Percentiles rank a stretch among this genome's conserved stretches.
Conservation (phyloP, 2,329 filamentous ascomycete genomes). For the Colletotrichum spaethianum region DNA sequence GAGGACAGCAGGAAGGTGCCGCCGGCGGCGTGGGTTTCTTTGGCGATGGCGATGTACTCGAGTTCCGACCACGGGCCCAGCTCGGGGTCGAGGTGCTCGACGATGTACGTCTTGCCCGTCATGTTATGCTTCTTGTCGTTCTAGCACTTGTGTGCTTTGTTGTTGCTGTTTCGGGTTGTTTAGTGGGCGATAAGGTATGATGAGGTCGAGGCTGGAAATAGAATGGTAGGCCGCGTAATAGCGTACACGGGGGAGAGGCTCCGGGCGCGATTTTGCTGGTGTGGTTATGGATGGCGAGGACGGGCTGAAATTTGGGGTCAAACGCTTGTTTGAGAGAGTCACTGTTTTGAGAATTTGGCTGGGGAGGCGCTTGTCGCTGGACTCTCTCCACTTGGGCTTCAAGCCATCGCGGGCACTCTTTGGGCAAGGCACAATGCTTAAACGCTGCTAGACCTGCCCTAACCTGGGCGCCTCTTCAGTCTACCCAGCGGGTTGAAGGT, state of each 20-base stretch:
- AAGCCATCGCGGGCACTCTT: constrained; percentile 8
- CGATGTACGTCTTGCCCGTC: constrained; percentile 82
- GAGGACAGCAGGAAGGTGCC: constrained; percentile 87
- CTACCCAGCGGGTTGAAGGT: no score
- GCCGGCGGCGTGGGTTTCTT: constrained; percentile 78
- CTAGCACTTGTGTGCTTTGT: neutral
- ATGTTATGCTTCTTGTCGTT: neutral
- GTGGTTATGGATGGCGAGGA: neutral
- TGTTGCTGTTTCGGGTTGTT: neutral
- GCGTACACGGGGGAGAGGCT: neutral
- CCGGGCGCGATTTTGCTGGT: constrained; percentile 10
- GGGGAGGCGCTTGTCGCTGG: constrained; percentile 27
- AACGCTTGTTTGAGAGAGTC: constrained; percentile 37
- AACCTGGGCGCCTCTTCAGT: constrained; percentile 12
- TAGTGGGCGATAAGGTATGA: neutral
- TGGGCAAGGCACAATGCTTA: constrained; percentile 9
- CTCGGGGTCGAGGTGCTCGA: constrained; percentile 96
- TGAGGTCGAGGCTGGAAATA: neutral
- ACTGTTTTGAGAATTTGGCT: constrained; percentile 10
- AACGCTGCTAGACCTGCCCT: constrained; percentile 22
- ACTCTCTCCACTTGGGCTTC: constrained; percentile 20
- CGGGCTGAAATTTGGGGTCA: constrained; percentile 34
- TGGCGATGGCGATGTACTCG: constrained; percentile 90
- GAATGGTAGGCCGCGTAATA: constrained; percentile 35
- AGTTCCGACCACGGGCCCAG: constrained; percentile 94